phyloP scores from a whole-genome alignment of 2,329 filamentous ascomycete species.

The Colletotrichum higginsianum region DNA sequence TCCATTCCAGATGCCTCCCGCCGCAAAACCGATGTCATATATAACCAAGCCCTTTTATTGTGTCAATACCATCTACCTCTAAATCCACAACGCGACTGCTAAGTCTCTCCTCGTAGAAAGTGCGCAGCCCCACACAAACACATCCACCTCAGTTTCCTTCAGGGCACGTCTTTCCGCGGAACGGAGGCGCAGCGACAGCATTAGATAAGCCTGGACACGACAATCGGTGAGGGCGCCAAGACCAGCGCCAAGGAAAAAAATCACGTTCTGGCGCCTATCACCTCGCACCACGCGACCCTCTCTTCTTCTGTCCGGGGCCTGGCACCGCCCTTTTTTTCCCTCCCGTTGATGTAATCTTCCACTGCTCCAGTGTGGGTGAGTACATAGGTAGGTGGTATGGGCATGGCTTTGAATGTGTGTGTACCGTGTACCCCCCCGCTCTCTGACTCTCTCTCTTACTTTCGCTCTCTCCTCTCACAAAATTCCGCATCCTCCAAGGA shows the following conservation, averaged over 20 bases:
- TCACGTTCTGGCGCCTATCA: constrained; percentile 36
- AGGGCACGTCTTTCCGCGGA: neutral
- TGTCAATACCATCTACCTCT: too few relatives aligned
- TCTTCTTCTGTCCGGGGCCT: neutral
- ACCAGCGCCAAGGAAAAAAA: constrained; percentile 16
- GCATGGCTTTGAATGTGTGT: neutral
- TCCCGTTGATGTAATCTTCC: constrained; percentile 37
- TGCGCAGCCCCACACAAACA: too few relatives aligned
- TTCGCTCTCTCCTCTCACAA: neutral
- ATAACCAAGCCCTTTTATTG: too few relatives aligned
- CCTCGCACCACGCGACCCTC: constrained; percentile 40
- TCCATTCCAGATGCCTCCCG: too few relatives aligned
- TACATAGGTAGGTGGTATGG: neutral
- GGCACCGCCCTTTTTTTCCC: constrained; percentile 17
- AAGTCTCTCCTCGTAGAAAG: too few relatives aligned
- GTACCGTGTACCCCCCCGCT: neutral
- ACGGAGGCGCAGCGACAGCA: neutral
- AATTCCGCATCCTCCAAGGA: constrained; percentile 1
- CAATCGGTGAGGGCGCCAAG: constrained; percentile 37
- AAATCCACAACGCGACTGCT: too few relatives aligned
- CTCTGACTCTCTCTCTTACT: neutral
- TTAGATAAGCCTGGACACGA: neutral
- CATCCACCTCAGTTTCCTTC: neutral
- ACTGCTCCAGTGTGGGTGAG: neutral
- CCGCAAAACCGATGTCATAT: too few relatives aligned